These are phyloP conservation scores for Rhodotorula sp. DNA, from an alignment of 1,284 basidiomycete genomes.

Conservation along the genomic window DNA sequence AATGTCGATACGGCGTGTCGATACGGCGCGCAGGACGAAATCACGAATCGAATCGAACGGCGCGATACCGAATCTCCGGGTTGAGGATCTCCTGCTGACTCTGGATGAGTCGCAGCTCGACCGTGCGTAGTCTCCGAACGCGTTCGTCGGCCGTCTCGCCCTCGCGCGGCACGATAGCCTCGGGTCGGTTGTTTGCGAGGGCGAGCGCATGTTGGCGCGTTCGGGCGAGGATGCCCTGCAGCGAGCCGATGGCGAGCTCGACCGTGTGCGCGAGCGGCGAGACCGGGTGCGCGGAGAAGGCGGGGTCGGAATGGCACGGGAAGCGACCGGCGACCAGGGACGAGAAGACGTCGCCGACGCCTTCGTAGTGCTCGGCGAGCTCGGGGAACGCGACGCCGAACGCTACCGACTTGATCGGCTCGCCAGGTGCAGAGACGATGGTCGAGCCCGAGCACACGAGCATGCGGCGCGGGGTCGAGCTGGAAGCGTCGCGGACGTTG, in stretches of 20 bases:
- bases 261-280: constrained; percentile 59
- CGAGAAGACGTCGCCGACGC: constrained; percentile 95
- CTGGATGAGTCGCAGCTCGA: constrained; percentile 78
- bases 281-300: constrained; percentile 54
- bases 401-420: constrained; percentile 46
- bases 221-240: constrained; percentile 75
- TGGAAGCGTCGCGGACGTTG: not conserved
- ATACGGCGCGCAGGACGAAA: not conserved
- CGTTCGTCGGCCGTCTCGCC: constrained; percentile 54
- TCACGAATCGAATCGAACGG: constrained; percentile 28
- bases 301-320: constrained; percentile 30
- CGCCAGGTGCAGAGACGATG: constrained; percentile 22
- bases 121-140: constrained; percentile 78
- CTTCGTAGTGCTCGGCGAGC: constrained; percentile 89
- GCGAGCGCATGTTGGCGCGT: constrained; percentile 63
- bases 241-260: constrained; percentile 68
- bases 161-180: constrained; percentile 34
- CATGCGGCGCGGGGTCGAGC: constrained; percentile 48
- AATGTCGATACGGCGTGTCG: not conserved
- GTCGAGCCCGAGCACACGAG: constrained; percentile 79
- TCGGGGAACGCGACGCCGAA: constrained; percentile 74
- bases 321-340: constrained; percentile 86
- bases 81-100: constrained; percentile 61
- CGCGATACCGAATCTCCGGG: constrained; percentile 38
- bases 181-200: constrained; percentile 54